Evolutionary conservation across 225 moss, liverwort and hornwort species (phyloP), one percentile per base, ranked within the genome.

Genomic region (Climacium dendroides): DNA sequence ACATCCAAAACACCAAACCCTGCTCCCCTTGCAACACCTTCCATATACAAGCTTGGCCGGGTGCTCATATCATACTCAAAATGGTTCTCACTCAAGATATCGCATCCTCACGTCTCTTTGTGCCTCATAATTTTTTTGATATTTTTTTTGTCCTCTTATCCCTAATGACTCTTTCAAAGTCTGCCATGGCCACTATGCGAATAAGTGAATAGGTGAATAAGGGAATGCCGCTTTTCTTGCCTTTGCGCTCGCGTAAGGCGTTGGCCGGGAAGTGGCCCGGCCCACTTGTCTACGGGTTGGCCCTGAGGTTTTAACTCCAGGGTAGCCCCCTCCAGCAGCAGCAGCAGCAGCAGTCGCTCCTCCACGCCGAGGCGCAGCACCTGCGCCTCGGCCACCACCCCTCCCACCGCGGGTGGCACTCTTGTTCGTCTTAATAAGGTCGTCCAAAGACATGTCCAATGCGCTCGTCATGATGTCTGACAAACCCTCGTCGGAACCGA

Each of bases 161-260:
- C 85, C 92, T 94, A 90, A 76, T 71, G 82, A 93, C 87, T 90
- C 87, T 96, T 88, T 94, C 94, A 93, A 92, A 93, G 94, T 92
- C 94, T 95, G 97, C 92, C 94, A 96, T 93, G 94, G 95, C 93
- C 95, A 96, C 92, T 94, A 92, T 77, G 87, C 76, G 88, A 90
- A 90, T 89, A 91, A 88, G 89, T 55, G 89, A 89, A 85, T 65
- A 90, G 91, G 94, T 94, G 90, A 93, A 96, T 94, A 94, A 90
- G 93, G 94, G 94, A 83, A 95, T 95, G 94, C 96, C 96, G 94
- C 98, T 96, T 96, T 96, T 90, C 91, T 94, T 94, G 98, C 98
- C 96, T 97, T 97, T 91, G 99, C 95, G 90, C 95, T 96, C 94
- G 96, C 95, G 99, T 99, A 99, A 91, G 99, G 99, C 94, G 95